phyloP scores from a whole-genome alignment of 1,284 basidiomycete species.

The Apiotrichum brassicae region DNA sequence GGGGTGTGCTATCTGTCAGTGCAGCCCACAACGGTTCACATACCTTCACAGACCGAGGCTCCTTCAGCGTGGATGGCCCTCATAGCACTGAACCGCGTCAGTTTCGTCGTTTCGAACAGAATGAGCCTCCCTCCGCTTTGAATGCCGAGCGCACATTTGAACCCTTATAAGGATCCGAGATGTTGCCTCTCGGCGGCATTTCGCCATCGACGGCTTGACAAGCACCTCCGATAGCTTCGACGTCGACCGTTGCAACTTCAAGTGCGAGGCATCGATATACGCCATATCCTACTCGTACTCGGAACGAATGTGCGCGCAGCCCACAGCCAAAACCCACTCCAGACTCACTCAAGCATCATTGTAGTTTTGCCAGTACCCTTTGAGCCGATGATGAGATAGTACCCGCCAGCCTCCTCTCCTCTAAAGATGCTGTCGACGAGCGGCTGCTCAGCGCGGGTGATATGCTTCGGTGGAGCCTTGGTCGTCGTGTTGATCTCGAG shows the following conservation, averaged over 20 bases:
- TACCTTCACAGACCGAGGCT: conserved; percentile 45
- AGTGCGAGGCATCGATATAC: too few species aligned
- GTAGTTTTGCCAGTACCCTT: conserved; percentile 71
- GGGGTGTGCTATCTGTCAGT: conserved; percentile 53
- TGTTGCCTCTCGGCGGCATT: too few species aligned
- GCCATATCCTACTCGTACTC: too few species aligned
- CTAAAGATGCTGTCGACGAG: conserved; percentile 69
- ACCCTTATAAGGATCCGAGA: too few species aligned
- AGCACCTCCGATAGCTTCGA: too few species aligned
- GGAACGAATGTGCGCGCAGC: too few species aligned
- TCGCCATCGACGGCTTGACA: too few species aligned
- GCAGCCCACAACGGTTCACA: background rate
- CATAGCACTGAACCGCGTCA: conserved; percentile 57
- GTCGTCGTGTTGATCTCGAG: conserved; percentile 58
- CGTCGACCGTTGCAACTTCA: too few species aligned
- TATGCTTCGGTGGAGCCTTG: conserved; percentile 53
- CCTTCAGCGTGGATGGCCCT: conserved; percentile 63
- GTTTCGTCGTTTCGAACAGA: too few species aligned
- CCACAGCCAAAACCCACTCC: background rate
- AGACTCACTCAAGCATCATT: conserved; percentile 61
- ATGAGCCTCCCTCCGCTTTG: too few species aligned
- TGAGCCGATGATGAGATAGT: conserved; percentile 67
- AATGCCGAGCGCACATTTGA: too few species aligned
- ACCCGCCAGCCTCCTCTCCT: conserved; percentile 63
- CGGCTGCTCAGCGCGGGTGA: conserved; percentile 65